Evolutionary conservation across 805 yeast genomes (phyloP).

Genomic region (Zygotorulaspora florentina): DNA sequence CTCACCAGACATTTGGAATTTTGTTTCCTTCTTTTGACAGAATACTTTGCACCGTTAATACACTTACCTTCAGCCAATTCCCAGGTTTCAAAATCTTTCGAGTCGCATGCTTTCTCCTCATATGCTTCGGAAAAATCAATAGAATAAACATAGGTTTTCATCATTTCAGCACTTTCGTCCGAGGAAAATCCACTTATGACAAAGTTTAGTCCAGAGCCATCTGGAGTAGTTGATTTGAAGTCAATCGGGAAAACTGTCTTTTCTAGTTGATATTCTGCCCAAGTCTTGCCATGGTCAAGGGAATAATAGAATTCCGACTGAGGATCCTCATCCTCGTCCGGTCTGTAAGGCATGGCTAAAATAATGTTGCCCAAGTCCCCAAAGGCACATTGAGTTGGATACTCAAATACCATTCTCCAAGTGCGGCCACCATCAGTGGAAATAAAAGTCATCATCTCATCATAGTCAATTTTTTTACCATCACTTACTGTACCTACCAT

Average conservation of each 20-base stretch:
- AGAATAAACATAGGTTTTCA: conserved; percentile 22
- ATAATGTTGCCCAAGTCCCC: conserved; percentile 80
- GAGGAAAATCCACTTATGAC: conserved; percentile 42
- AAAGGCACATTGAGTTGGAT: conserved; percentile 51
- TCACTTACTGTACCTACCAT: conserved; percentile 20
- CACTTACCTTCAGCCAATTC: conserved; percentile 43
- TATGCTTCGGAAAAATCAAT: conserved; percentile 59
- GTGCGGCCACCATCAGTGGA: conserved; percentile 76
- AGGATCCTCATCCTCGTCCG: conserved; percentile 35
- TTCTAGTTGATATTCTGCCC: conserved; percentile 52
- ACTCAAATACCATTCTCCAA: conserved; percentile 56
- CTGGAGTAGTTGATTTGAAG: conserved; percentile 52
- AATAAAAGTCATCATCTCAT: conserved; percentile 45
- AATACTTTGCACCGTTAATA: conserved; percentile 64
- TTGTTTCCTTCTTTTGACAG: conserved; percentile 58
- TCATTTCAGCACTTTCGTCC: conserved; percentile 15
- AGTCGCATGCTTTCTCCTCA: conserved; percentile 39
- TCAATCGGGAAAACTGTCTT: conserved; percentile 38
- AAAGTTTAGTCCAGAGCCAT: conserved; percentile 64
- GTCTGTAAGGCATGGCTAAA: conserved; percentile 49
- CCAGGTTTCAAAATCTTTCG: conserved; percentile 62
- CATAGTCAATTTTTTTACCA: conserved; percentile 5
- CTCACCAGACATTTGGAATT: conserved; percentile 55
- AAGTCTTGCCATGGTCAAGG: conserved; percentile 67
- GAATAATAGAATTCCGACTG: conserved; percentile 49